phyloP scores from a whole-genome alignment of 2,329 filamentous ascomycete genomes.

The Cercospora sp. region DNA sequence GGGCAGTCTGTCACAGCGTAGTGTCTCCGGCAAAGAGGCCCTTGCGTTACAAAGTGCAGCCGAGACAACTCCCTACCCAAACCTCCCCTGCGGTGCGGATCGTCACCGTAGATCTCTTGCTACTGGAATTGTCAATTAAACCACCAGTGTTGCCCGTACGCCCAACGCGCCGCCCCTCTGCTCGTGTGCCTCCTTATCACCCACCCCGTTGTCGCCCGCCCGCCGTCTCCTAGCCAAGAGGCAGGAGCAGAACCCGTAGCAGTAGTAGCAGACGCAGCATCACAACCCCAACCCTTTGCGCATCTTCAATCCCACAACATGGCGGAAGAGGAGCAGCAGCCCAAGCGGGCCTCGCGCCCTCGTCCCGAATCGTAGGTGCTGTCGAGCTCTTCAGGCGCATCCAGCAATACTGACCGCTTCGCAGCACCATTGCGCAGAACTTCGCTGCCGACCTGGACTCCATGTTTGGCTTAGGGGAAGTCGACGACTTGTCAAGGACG shows the following conservation, averaged over 20 bases:
- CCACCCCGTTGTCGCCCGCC: background rate
- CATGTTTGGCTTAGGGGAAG: slow-evolving; percentile 80
- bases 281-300: background rate
- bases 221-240: background rate
- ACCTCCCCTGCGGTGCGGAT: slow-evolving; percentile 2
- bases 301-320: slow-evolving; percentile 7
- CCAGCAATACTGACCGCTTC: background rate
- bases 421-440: slow-evolving; percentile 79
- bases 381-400: background rate
- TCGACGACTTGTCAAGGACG: slow-evolving; percentile 71
- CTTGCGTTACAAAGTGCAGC: slow-evolving; percentile 7
- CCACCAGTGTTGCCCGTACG: background rate
- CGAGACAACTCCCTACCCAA: slow-evolving; percentile 8
- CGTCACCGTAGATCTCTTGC: slow-evolving; percentile 14
- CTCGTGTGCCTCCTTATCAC: background rate
- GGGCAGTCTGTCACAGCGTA: background rate
- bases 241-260: background rate
- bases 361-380: slow-evolving; percentile 33
- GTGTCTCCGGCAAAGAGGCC: slow-evolving; percentile 5
- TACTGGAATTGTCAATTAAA: slow-evolving; percentile 16
- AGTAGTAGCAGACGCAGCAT: background rate
- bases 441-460: slow-evolving; percentile 85
- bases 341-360: slow-evolving; percentile 12
- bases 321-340: slow-evolving; percentile 16
- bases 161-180: background rate